Evolutionary conservation across 2,329 filamentous ascomycete species (phyloP).

Genomic region (Torrubiella hemipterigena): DNA sequence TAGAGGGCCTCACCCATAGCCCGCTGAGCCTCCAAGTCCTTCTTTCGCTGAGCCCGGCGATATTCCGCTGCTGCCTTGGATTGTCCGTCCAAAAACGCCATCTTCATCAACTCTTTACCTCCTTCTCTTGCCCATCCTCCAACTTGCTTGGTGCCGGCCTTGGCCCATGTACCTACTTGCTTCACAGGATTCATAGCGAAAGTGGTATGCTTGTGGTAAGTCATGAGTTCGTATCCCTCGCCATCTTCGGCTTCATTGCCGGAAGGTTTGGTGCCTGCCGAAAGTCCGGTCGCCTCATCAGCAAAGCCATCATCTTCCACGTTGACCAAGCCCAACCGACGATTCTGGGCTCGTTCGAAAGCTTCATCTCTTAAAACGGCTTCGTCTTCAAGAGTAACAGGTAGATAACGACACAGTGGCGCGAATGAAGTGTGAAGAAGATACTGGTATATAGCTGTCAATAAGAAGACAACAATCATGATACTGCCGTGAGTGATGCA

Average conservation of each 20-base stretch:
- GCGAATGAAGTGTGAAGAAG: constrained; percentile 74
- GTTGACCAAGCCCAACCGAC: constrained; percentile 49
- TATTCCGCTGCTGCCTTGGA: constrained; percentile 33
- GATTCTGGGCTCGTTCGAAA: constrained; percentile 69
- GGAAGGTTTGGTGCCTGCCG: constrained; percentile 14
- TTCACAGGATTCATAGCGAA: constrained; percentile 36
- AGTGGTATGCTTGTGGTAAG: constrained; percentile 12
- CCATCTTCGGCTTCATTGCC: constrained; percentile 22
- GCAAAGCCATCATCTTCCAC: too few relatives aligned
- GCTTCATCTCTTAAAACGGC: constrained; percentile 82
- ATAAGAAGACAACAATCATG: constrained; percentile 64
- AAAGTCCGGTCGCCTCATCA: constrained; percentile 28
- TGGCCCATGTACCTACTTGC: constrained; percentile 35
- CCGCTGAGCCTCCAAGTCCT: constrained; percentile 60
- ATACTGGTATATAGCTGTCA: constrained; percentile 69
- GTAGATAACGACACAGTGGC: constrained; percentile 77
- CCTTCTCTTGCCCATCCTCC: constrained; percentile 27
- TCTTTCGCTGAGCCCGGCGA: constrained; percentile 33
- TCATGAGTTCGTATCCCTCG: constrained; percentile 27
- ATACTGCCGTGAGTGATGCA: constrained; percentile 69
- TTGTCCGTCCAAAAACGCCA: constrained; percentile 20
- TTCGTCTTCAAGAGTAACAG: constrained; percentile 92
- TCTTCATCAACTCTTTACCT: constrained; percentile 33
- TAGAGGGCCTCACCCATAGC: constrained; percentile 73
- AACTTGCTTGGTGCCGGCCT: constrained; percentile 13